Evolutionary conservation across 768 basidiomycete genomes (phyloP).

Genomic region (Phylloporus sp.): DNA sequence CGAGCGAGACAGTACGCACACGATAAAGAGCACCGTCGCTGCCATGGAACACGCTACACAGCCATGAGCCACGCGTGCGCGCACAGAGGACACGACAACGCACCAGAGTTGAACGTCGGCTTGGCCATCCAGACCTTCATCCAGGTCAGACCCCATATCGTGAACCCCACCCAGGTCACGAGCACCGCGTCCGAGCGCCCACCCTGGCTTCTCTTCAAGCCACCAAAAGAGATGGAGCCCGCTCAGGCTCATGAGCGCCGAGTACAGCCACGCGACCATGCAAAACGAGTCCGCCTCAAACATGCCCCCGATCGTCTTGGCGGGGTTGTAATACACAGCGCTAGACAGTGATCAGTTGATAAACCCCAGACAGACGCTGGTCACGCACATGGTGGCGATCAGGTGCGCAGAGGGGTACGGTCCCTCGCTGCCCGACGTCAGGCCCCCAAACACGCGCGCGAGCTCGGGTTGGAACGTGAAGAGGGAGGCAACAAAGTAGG

Average conservation of each 20-base stretch:
- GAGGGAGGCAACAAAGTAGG: slow-evolving; percentile 85
- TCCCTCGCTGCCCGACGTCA: slow-evolving; percentile 43
- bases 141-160: slow-evolving; percentile 83
- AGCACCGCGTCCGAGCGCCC: slow-evolving; percentile 70
- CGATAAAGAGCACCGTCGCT: slow-evolving; percentile 77
- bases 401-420: slow-evolving; percentile 84
- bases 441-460: slow-evolving; percentile 62
- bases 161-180: slow-evolving; percentile 78
- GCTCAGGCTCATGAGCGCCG: slow-evolving; percentile 67
- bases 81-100: slow-evolving; percentile 4
- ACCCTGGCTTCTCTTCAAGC: slow-evolving; percentile 65
- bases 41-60: slow-evolving; percentile 77
- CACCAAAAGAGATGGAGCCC: slow-evolving; percentile 81
- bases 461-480: slow-evolving; percentile 88
- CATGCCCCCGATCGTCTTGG: slow-evolving; percentile 91
- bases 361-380: too few species aligned
- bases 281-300: slow-evolving; percentile 86
- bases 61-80: background rate
- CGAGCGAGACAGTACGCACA: slow-evolving; percentile 41
- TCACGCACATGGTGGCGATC: slow-evolving; percentile 83
- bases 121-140: slow-evolving; percentile 89
- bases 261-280: slow-evolving; percentile 61
- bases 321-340: slow-evolving; percentile 88
- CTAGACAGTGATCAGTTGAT: too few species aligned
- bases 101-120: slow-evolving; percentile 87